Percentiles rank a stretch among this genome's conserved stretches.
phyloP scores from a whole-genome alignment of 2,329 filamentous ascomycete species.

The Verticillium nubilum region DNA sequence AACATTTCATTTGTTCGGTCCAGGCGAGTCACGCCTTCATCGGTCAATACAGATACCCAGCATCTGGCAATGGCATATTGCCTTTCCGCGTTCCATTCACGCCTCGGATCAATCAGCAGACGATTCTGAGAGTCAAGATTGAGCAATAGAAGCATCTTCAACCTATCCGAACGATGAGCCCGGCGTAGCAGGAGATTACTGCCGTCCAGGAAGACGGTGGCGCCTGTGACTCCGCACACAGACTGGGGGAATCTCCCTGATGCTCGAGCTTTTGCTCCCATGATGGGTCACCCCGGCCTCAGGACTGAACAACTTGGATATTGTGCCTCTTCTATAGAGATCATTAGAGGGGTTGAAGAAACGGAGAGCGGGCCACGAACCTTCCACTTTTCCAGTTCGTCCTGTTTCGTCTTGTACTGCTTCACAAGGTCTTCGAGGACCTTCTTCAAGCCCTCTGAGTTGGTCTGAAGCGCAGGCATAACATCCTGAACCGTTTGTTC shows the following conservation, averaged over 20 bases:
- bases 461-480: slow-evolving; percentile 83
- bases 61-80: no score
- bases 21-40: no score
- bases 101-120: no score
- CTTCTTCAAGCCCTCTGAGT: slow-evolving; percentile 89
- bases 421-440: slow-evolving; percentile 92
- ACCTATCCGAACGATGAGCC: no score
- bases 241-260: neutral
- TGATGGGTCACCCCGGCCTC: slow-evolving; percentile 15
- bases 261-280: neutral
- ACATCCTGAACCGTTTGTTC: slow-evolving; percentile 94
- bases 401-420: slow-evolving; percentile 92
- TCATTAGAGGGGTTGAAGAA: neutral
- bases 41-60: no score
- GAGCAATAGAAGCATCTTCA: no score
- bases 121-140: no score
- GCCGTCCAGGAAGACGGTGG: no score
- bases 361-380: slow-evolving; percentile 43
- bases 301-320: slow-evolving; percentile 78
- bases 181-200: no score
- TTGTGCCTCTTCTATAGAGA: slow-evolving; percentile 76
- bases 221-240: no score
- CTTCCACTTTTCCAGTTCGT: slow-evolving; percentile 98
- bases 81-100: no score
- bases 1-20: no score